Base-by-base conservation (phyloP, 2,329 filamentous ascomycete species). In the Penicillium palitans region DNA sequence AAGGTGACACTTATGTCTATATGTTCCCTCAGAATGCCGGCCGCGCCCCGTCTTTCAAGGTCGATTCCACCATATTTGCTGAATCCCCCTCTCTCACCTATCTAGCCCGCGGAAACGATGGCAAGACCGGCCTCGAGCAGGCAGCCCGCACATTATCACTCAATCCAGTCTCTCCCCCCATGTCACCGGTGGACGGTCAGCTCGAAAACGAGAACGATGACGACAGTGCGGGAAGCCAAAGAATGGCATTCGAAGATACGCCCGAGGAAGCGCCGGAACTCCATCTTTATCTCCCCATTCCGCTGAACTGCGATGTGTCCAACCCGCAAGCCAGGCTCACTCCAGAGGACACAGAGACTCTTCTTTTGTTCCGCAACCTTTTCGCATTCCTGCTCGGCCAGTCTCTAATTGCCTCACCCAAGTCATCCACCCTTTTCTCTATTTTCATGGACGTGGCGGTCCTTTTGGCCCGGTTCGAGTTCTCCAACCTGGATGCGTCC, bases 331-430 rank as follows among this genome's bases (percentile, higher is more conserved):
- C 68, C 62, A 60, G 70, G 47, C 61, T 77, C 62, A 64, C 75
- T 55, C 68, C 70, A 35, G 77, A 83, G 39, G 85, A 87, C 65
- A 72, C 82, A 8, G 83, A 87, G 60, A 81, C 79, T 0, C 72
- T 88, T 35, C 71, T 88, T 8, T 76, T 84, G 13, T 84, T 85
- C 66, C 83, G 85, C 52, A 88, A 88, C 67, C 78, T 87, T 54
- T 86, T 88, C 69, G 83, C 85, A 6, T 88, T 88, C 65, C 74
- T 88, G 2, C 75, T 83, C n/a, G 85, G 85, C 4, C 83, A 86
- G 66, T 83, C 84, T 2, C 73, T 88, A 17, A 79, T 88, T 12
- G 84, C 84, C 3, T 87, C 84, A 0, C 79, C 83, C 24, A 75
- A 78, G 49, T 80, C 81, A 45, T 74, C 80, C 1, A 80, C 80